phyloP scores from a whole-genome alignment of 129 eudicot genomes.

The Helianthus tuberosus region DNA sequence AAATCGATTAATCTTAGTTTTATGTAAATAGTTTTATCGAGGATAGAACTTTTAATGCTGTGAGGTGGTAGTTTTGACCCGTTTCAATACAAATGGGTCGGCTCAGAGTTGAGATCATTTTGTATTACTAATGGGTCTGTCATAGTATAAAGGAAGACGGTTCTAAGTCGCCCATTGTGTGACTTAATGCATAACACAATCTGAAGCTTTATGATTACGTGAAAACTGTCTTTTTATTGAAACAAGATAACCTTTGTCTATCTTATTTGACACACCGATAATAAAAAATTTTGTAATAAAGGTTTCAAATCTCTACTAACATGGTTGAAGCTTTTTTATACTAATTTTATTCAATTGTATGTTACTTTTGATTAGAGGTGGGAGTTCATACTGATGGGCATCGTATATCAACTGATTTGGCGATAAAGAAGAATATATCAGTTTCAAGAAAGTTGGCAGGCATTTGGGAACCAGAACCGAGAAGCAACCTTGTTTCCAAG shows the following conservation, averaged over 20 bases:
- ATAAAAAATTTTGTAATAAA: not conserved
- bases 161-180: not conserved
- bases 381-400: constrained; percentile 77
- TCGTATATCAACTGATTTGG: constrained; percentile 32
- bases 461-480: constrained; percentile 53
- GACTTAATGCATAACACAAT: not conserved
- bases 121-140: not conserved
- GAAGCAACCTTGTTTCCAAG: constrained; percentile 57
- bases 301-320: not conserved
- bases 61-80: not conserved
- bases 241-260: not conserved
- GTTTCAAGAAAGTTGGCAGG: constrained; percentile 48
- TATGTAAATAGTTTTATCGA: not conserved
- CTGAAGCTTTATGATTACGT: not conserved
- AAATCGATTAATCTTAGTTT: constrained; percentile 10
- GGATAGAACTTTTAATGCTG: not conserved
- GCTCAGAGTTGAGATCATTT: not conserved
- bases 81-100: not conserved
- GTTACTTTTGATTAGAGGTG: constrained; percentile 35
- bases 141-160: constrained; percentile 1
- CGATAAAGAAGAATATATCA: constrained; percentile 28
- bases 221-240: constrained; percentile 1
- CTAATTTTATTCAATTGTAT: not conserved
- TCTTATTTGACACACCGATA: not conserved
- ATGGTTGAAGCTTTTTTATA: not conserved